These are phyloP conservation scores for Tardiomyces depauwii DNA, from an alignment of 1,139 yeast genomes.

Conservation along the genomic window DNA sequence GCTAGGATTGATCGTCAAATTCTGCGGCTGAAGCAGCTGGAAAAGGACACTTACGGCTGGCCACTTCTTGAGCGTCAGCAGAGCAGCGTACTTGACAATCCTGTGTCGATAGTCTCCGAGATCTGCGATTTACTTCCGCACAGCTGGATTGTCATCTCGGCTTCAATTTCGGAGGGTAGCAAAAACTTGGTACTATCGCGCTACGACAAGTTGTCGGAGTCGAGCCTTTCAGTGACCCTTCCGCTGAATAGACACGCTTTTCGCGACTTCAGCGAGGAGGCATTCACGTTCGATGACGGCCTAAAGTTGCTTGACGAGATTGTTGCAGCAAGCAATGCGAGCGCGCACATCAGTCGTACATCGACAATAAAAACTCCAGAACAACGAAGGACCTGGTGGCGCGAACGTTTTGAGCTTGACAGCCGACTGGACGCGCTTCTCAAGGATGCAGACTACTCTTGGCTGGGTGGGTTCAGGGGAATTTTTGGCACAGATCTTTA, in stretches of 20 bases:
- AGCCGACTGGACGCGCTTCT: constrained; percentile 40
- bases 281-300: constrained; percentile 39
- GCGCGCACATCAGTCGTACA: constrained; percentile 34
- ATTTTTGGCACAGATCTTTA: constrained; percentile 34
- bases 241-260: constrained; percentile 46
- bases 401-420: constrained; percentile 52
- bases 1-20: not conserved
- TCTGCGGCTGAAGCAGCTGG: constrained; percentile 5
- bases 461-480: constrained; percentile 77
- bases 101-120: constrained; percentile 9
- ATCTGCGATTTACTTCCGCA: constrained; percentile 28
- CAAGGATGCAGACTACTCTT: constrained; percentile 43
- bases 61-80: constrained; percentile 7
- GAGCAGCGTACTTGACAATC: constrained; percentile 2
- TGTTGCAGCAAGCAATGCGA: constrained; percentile 46
- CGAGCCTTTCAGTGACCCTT: constrained; percentile 39
- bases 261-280: constrained; percentile 34
- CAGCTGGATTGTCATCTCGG: constrained; percentile 48
- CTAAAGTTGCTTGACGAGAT: constrained; percentile 36
- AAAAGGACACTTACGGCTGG: constrained; percentile 2
- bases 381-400: constrained; percentile 73
- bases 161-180: constrained; percentile 50
- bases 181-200: constrained; percentile 50
- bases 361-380: constrained; percentile 40
- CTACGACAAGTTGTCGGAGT: constrained; percentile 27